These are phyloP conservation scores for Penicillium samsonianum DNA, from an alignment of 495 filamentous ascomycete genomes.

Conservation along the genomic window DNA sequence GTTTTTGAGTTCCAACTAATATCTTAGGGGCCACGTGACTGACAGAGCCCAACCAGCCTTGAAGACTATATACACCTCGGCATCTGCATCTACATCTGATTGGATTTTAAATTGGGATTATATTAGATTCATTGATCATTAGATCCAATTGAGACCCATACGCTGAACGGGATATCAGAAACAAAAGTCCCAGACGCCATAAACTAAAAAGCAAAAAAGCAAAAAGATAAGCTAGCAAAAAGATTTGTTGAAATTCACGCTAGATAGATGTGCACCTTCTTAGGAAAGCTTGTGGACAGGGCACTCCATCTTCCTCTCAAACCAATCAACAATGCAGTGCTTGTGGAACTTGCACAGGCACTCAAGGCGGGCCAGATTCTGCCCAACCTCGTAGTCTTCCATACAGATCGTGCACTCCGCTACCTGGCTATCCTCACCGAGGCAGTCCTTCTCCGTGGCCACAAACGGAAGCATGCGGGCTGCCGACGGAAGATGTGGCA, in stretches of 20 bases:
- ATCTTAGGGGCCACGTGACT: slow-evolving; percentile 4
- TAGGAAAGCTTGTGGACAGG: slow-evolving; percentile 53
- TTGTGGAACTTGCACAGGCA: slow-evolving; percentile 93
- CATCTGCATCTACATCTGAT: not conserved
- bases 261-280: slow-evolving; percentile 1
- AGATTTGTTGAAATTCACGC: not conserved
- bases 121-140: not conserved
- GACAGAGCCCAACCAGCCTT: too few species aligned
- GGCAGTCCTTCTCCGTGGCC: slow-evolving; percentile 90
- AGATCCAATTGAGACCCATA: not conserved
- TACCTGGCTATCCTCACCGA: slow-evolving; percentile 59
- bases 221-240: not conserved
- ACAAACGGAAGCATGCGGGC: slow-evolving; percentile 65
- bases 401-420: slow-evolving; percentile 93
- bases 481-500: slow-evolving; percentile 25
- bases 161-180: slow-evolving; percentile 10
- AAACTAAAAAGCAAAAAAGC: slow-evolving; percentile 8
- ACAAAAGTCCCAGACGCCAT: slow-evolving; percentile 1
- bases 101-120: not conserved
- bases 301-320: slow-evolving; percentile 55
- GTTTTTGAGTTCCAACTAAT: not conserved
- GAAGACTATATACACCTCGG: not conserved
- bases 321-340: slow-evolving; percentile 62
- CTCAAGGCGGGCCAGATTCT: slow-evolving; percentile 79
- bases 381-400: slow-evolving; percentile 89